A percentile compares a stretch with the other conserved stretches of the same genome.
phyloP scores from a whole-genome alignment of 257 asterid genomes.

The Nicotiana noctiflora region DNA sequence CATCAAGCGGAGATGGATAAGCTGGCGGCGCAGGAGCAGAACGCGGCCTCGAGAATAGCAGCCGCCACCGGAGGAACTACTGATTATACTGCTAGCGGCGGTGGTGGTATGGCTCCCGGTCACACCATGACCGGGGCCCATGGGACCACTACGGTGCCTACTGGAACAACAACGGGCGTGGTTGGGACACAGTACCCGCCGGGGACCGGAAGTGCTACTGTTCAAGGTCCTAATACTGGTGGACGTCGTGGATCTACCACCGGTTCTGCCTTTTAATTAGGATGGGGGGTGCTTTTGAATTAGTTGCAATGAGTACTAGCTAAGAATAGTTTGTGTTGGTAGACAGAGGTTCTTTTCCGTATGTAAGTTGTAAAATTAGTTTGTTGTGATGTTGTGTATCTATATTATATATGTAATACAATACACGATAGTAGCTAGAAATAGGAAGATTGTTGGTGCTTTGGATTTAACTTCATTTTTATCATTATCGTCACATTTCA shows the following conservation, averaged over 20 bases:
- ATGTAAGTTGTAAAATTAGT: too few relatives aligned
- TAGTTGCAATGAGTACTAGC: too few relatives aligned
- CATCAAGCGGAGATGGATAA: conserved; percentile 28
- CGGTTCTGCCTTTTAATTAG: neutral
- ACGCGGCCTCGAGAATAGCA: conserved; percentile 19
- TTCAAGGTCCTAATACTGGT: neutral
- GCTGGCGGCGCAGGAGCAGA: conserved; percentile 5
- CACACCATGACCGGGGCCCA: neutral
- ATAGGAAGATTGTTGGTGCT: too few relatives aligned
- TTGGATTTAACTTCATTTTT: too few relatives aligned
- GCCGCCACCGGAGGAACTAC: neutral
- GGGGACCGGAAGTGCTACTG: neutral
- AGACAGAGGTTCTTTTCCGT: too few relatives aligned
- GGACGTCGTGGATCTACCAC: neutral
- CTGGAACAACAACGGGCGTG: neutral
- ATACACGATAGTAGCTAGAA: too few relatives aligned
- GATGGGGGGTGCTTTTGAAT: too few relatives aligned
- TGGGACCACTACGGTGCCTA: neutral
- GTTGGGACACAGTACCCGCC: neutral
- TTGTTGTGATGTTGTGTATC: too few relatives aligned
- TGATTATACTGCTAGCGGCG: neutral
- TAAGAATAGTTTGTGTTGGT: too few relatives aligned
- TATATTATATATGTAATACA: too few relatives aligned
- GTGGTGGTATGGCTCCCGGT: neutral
- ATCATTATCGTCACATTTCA: too few relatives aligned